Evolutionary conservation across 768 basidiomycete species (phyloP).

Genomic region (Boletus rufocinnamomeus): DNA sequence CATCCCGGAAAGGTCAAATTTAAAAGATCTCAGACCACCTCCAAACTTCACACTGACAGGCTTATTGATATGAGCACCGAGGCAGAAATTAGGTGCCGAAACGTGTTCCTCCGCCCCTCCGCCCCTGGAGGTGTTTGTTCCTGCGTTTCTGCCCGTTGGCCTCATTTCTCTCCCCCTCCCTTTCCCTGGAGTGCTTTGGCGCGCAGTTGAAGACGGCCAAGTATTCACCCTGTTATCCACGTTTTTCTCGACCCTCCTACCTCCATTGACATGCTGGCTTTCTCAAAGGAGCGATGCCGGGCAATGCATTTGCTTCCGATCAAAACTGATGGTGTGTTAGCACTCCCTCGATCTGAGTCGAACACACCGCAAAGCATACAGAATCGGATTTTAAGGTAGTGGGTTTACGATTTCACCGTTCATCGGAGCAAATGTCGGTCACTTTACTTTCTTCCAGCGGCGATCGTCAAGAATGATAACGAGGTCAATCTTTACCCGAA

Average conservation of each 20-base stretch:
- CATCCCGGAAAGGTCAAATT: not conserved
- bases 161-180: not conserved
- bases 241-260: not conserved
- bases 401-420: not conserved
- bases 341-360: not conserved
- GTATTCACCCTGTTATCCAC: not conserved
- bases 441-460: not conserved
- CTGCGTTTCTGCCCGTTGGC: not conserved
- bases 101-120: not conserved
- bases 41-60: not conserved
- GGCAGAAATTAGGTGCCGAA: not conserved
- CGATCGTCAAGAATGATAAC: not conserved
- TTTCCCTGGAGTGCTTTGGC: constrained; percentile 2
- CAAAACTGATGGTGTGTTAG: not conserved
- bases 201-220: not conserved
- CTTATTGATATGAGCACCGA: not conserved
- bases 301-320: not conserved
- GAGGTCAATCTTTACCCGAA: not conserved
- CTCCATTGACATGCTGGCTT: constrained; percentile 1
- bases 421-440: not conserved
- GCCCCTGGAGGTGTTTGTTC: constrained; percentile 1
- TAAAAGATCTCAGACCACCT: not conserved
- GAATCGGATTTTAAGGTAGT: not conserved
- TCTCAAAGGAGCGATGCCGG: not conserved
- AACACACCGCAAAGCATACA: not conserved